Evolutionary conservation across 768 basidiomycete genomes (phyloP).

Genomic region (Termitomyces sp.): DNA sequence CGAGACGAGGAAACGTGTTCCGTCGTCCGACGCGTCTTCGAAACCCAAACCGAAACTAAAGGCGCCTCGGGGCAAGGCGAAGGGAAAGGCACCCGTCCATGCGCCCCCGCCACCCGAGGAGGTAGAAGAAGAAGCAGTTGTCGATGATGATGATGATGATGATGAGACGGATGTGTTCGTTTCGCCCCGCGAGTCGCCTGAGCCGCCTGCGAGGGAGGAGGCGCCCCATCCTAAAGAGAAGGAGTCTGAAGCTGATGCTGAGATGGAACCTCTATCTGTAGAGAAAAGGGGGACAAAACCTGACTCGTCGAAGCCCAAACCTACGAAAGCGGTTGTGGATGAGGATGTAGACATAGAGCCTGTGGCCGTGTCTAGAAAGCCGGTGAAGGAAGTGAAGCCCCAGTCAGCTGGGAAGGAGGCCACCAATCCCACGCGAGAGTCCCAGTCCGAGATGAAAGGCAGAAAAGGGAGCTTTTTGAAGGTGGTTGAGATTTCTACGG

Average conservation of each 20-base stretch:
- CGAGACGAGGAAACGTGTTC: background rate
- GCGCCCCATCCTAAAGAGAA: background rate
- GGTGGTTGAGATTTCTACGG: slow-evolving; percentile 40
- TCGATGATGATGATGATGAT: background rate
- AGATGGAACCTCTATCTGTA: slow-evolving; percentile 8
- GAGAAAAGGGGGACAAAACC: slow-evolving; percentile 11
- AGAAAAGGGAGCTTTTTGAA: slow-evolving; percentile 17
- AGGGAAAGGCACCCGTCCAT: background rate
- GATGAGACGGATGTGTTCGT: slow-evolving; percentile 1
- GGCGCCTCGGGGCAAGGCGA: background rate
- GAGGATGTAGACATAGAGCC: slow-evolving; percentile 4
- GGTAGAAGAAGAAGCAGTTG: background rate
- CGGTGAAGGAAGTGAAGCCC: background rate
- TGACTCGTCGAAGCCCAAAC: background rate
- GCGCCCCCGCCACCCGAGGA: background rate
- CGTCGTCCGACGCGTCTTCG: background rate
- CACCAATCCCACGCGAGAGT: background rate
- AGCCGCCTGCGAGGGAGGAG: background rate
- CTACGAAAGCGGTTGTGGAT: background rate
- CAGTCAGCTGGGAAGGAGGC: background rate
- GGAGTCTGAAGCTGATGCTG: background rate
- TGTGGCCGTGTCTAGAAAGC: background rate
- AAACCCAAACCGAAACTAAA: background rate
- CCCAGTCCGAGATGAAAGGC: slow-evolving; percentile 8
- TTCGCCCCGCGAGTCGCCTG: slow-evolving; percentile 1